Percentiles rank a stretch among this genome's conserved stretches.
These are phyloP conservation scores for Cladosporium sp. DNA, from an alignment of 2,329 filamentous ascomycete species.

Conservation along the genomic window DNA sequence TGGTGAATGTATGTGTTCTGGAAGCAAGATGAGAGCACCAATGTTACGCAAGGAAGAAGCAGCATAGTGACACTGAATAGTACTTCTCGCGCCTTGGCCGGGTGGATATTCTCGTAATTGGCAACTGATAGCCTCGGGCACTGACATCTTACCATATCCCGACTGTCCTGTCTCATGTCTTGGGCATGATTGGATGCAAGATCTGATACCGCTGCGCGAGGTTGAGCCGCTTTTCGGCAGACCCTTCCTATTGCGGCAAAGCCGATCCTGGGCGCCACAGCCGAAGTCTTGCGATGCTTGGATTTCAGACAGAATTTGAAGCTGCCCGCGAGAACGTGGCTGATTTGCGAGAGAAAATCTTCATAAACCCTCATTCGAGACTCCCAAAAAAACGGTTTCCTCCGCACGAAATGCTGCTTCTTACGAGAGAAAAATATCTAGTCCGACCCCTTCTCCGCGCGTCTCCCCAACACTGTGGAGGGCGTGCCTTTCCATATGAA, in stretches of 20 bases:
- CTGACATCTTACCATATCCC: constrained; percentile 1
- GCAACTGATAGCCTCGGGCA: constrained; percentile 3
- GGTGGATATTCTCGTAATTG: constrained; percentile 5
- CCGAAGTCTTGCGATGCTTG: constrained; percentile 7
- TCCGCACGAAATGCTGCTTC: background rate
- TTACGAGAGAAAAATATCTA: constrained; percentile 3
- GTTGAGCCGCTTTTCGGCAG: background rate
- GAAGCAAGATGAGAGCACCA: background rate
- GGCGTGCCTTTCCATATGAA: constrained; percentile 3
- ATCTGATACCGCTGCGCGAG: background rate
- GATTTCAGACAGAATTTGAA: background rate
- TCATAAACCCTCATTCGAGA: background rate
- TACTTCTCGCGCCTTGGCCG: constrained; percentile 3
- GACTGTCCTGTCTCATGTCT: background rate
- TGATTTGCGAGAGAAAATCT: constrained; percentile 2
- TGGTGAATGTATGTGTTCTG: background rate
- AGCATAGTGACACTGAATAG: background rate
- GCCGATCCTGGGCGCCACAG: constrained; percentile 1
- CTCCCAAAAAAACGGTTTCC: background rate
- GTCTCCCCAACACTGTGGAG: constrained; percentile 9
- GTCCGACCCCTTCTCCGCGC: constrained; percentile 5
- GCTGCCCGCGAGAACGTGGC: background rate
- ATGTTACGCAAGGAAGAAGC: background rate
- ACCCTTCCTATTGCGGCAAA: constrained; percentile 1
- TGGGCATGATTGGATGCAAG: background rate